Base-by-base conservation (phyloP, 2,329 filamentous ascomycete genomes). In the Chaetomium globosum region DNA sequence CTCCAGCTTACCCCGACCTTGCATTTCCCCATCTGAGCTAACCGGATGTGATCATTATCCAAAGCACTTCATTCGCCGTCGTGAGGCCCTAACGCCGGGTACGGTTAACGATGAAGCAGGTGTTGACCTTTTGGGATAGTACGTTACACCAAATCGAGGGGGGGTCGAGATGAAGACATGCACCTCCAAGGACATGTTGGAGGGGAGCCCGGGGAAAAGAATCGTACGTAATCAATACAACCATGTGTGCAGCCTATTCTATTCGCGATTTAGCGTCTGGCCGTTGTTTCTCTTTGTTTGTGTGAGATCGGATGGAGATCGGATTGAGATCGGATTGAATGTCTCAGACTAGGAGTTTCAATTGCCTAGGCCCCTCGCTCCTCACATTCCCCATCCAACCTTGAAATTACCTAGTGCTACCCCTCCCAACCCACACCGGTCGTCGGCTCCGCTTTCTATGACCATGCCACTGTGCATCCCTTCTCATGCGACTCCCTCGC, bases 401-500 rank as follows among this genome's bases (percentile, higher is more conserved):
- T 43, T n/a, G 16, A 7, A 26, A 26, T 26, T 19, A 43, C 5
- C 19, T 19, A 43, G 19, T 7, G 39, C 3, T 19, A 43, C 7
- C 39, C 39, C 39, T n/a, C 39, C n/a, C 6, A 48, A n/a, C 21
- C 9, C 46, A 23, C n/a, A 12, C 46, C 19, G 16, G 21, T 43
- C 33, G 9, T 9, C n/a, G 1, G 2, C 33, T 19, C 26, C 26
- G 4, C 6, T 2, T 2, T n/a, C 64, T 59, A 71, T 2, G 61
- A 65, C 65, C 69, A 70, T 16, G 64, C 21, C 13, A 71, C 63
- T 1, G 67, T 70, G 3, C 65, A 54, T 7, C 70, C 69, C 49
- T 65, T 67, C 52, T 66, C 67, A 31, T 70, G 67, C 49, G 70
- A 71, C 70, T 80, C 76, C 51, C 77, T 74, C 0, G 79, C 80